Base-by-base conservation (phyloP, 352 stramenopile species). In the Pythium folliculosum region DNA sequence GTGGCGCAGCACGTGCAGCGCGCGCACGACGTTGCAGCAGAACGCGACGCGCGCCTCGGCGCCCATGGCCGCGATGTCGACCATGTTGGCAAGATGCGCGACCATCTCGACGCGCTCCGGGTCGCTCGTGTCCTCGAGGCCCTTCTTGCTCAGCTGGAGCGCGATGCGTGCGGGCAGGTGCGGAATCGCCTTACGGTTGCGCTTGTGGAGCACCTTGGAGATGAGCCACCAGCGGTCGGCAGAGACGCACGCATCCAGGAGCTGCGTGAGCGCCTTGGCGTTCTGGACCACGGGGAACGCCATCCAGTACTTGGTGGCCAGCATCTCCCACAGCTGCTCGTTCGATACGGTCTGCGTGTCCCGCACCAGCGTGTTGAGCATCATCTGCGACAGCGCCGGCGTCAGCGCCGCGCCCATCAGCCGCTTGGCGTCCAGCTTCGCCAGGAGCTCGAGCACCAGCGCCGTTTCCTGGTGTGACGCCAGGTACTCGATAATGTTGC, bases 401-500 rank as follows among this genome's bases (percentile, higher is more conserved):
- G 38, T 73, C 76, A 76, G 71, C n/a, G 80, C 70, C 10, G 54
- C 58, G 7, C 56, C 51, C 40, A 80, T 37, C 27, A 70, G 53
- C n/a, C 65, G 56, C 44, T 86, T 57, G 38, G 75, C 67, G 21
- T 79, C 66, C 12, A 77, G 51, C 45, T 77, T 66, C 5, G 77
- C 50, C 37, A 88, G 74, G 27, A 90, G 23, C 3, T 58, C 14
- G 22, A 80, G 54, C 16, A 83, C 77, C 17, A 77, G 67, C 25
- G 60, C 40, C 7, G 69, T 72, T 35, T 77, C 66, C 30, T 78
- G 74, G 22, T 82, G 73, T 16, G 70, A 32, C 59, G 69, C 73
- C 30, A 84, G 21, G 62, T 87, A 90, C 58, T 77, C 73, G 25
- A 87, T 59, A 53, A 90, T 72, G 40, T 81, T 90, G 44, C 53